These are phyloP conservation scores for Epichloe amarillans DNA, from an alignment of 2,329 filamentous ascomycete species.

Conservation along the genomic window DNA sequence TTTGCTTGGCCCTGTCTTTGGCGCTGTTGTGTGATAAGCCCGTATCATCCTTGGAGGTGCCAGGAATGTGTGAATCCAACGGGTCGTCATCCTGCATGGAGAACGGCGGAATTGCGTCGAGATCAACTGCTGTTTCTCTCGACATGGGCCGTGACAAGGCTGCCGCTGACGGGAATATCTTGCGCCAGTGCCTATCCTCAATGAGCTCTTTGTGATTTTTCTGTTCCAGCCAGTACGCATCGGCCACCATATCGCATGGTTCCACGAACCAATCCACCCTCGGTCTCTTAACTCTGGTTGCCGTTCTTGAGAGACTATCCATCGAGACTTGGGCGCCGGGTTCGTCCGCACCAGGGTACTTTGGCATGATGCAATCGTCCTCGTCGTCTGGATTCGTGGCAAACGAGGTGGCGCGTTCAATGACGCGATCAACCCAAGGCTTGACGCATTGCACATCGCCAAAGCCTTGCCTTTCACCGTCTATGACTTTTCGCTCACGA, in stretches of 20 bases:
- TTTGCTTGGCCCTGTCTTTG: constrained; percentile 46
- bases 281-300: constrained; percentile 53
- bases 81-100: constrained; percentile 13
- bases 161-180: constrained; percentile 45
- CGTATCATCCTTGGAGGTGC: constrained; percentile 21
- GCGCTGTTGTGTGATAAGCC: constrained; percentile 36
- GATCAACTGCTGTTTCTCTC: constrained; percentile 17
- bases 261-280: constrained; percentile 76
- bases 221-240: constrained; percentile 83
- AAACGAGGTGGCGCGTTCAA: constrained; percentile 18
- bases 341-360: constrained; percentile 33
- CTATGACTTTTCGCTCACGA: constrained; percentile 60
- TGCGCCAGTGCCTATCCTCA: constrained; percentile 64
- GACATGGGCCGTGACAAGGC: constrained; percentile 18
- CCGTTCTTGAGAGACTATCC: constrained; percentile 27
- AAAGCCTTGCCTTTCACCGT: constrained; percentile 67
- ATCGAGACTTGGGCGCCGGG: constrained; percentile 28
- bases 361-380: constrained; percentile 23
- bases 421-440: constrained; percentile 62
- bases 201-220: constrained; percentile 66
- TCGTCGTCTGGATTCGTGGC: constrained; percentile 12
- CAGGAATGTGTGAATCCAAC: constrained; percentile 11
- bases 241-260: constrained; percentile 76
- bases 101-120: constrained; percentile 13
- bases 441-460: constrained; percentile 57